Evolutionary conservation across 331 rosid genomes (phyloP), one percentile per base, ranked within the genome.

Genomic region (Quercus tomentella): DNA sequence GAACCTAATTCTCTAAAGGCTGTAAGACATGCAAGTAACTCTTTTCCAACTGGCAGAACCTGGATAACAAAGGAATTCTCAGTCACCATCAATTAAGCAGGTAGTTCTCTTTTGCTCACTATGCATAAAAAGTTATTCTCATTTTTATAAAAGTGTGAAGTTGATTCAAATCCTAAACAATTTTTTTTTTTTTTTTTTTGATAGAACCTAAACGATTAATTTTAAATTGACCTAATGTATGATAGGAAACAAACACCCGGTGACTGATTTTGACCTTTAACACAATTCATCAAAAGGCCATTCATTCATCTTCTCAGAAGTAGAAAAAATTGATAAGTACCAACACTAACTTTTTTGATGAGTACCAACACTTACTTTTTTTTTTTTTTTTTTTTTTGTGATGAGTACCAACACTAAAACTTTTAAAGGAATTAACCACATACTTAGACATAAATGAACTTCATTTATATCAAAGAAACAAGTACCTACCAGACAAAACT

Each of bases 21-120:
- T 43, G 88, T 58, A 73, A 96, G 93, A 78, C 96, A 90, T 37
- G 96, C 96, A 70, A 90, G 90, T 84, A 93, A 85, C 88, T 96
- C 99, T 79, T 87, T 93, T 66, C 99, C 99, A 77, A 84, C 88
- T 60, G 97, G 98, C 45, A 96, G 88, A 78, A 89, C 97, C 99
- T 96, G 84, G 77, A 83, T 55, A 93, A 83, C 23, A 65, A 69
- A 28, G 69, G 22, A 72, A 84, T 17, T 56, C 5, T 41, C 49
- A 14, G 63, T 82, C 57, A 79, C 74, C 52, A 77, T 37, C 35
- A 75, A 60, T 54, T 31, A 66, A 72, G 67, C 76, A 88, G 5
- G 17, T 49, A 12, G 54, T 49, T 49, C 54, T 49, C 54, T 49
- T 49, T 49, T 49, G 54, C 54, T 49, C 54, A 49, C 54, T 14